These are phyloP conservation scores for Neostapfia colusana DNA, from an alignment of 176 grass and related monocot species.

Conservation along the genomic window DNA sequence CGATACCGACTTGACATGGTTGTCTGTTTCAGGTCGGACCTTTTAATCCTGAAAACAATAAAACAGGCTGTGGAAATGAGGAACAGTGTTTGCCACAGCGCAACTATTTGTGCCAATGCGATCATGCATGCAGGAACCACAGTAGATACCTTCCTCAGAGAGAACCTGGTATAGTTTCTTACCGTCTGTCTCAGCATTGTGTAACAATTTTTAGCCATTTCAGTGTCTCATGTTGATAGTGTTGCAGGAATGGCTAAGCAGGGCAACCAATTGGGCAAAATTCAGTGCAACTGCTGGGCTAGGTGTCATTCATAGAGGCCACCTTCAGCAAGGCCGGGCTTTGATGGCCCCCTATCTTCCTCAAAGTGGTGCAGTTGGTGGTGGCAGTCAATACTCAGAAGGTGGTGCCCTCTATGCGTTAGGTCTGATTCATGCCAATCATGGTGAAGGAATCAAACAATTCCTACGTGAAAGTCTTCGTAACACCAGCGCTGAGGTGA, in stretches of 20 bases:
- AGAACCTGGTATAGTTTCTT: slow-evolving; percentile 74
- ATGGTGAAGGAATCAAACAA: slow-evolving; percentile 98
- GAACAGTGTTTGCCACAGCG: slow-evolving; percentile 99
- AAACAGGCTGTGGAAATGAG: slow-evolving; percentile 99
- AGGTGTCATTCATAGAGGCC: slow-evolving; percentile 97
- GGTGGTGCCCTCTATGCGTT: slow-evolving; percentile 96
- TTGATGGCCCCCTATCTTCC: slow-evolving; percentile 99
- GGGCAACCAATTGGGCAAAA: slow-evolving; percentile 99
- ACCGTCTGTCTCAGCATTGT: slow-evolving; percentile 8
- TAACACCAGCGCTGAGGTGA: slow-evolving; percentile 85
- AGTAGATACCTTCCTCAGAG: slow-evolving; percentile 97
- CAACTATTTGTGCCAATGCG: slow-evolving; percentile 96
- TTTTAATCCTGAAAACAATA: slow-evolving; percentile 98
- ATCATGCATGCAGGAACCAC: slow-evolving; percentile 99
- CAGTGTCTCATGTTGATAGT: slow-evolving; percentile 23
- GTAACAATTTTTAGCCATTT: slow-evolving; percentile 18
- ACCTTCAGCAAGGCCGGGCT: slow-evolving; percentile 94
- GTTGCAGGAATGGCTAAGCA: slow-evolving; percentile 92
- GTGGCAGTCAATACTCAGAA: slow-evolving; percentile 97
- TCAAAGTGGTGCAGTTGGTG: slow-evolving; percentile 90
- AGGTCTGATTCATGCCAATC: slow-evolving; percentile 99
- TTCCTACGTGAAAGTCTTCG: slow-evolving; percentile 93
- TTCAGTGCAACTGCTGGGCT: slow-evolving; percentile 96
- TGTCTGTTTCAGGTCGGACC: slow-evolving; percentile 70
- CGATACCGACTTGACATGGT: slow-evolving; percentile 24